Conservation (phyloP, 2,329 filamentous ascomycete species). For the Calonectria multiphialidica region DNA sequence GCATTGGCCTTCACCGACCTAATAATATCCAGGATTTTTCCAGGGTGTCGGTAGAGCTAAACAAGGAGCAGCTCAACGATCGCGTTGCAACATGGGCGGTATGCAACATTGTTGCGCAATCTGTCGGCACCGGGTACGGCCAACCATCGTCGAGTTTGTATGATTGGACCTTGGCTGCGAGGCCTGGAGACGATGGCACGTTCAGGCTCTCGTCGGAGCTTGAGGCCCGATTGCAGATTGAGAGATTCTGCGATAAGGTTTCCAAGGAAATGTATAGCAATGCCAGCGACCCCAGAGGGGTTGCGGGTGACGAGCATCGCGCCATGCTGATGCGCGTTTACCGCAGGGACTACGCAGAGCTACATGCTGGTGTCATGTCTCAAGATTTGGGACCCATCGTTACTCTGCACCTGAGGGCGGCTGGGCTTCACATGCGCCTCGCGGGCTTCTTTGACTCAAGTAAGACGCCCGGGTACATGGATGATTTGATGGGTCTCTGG, state of each 20-base stretch:
- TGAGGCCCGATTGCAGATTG: slow-evolving; percentile 76
- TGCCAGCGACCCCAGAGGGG: slow-evolving; percentile 77
- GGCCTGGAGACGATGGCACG: slow-evolving; percentile 70
- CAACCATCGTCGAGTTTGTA: slow-evolving; percentile 84
- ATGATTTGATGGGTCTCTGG: slow-evolving; percentile 82
- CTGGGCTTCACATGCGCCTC: slow-evolving; percentile 80
- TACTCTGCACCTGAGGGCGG: slow-evolving; percentile 78
- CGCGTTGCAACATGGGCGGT: slow-evolving; percentile 86
- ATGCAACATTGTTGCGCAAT: slow-evolving; percentile 86
- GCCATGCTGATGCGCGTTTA: slow-evolving; percentile 76
- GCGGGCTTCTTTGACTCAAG: slow-evolving; percentile 87
- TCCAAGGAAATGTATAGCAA: slow-evolving; percentile 86
- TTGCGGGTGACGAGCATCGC: slow-evolving; percentile 75
- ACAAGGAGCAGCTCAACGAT: slow-evolving; percentile 83
- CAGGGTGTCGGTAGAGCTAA: slow-evolving; percentile 78
- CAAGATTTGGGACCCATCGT: slow-evolving; percentile 69
- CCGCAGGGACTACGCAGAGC: slow-evolving; percentile 72
- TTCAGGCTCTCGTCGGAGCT: slow-evolving; percentile 72
- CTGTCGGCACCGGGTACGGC: slow-evolving; percentile 85
- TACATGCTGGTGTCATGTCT: slow-evolving; percentile 71
- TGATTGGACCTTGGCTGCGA: slow-evolving; percentile 77
- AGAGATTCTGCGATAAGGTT: slow-evolving; percentile 82
- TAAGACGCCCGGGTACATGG: slow-evolving; percentile 76
- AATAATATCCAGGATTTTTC: slow-evolving; percentile 89
- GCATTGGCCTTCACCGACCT: slow-evolving; percentile 84